Evolutionary conservation across 2,329 filamentous ascomycete species (phyloP).

Genomic region (Aspergillus sp.): DNA sequence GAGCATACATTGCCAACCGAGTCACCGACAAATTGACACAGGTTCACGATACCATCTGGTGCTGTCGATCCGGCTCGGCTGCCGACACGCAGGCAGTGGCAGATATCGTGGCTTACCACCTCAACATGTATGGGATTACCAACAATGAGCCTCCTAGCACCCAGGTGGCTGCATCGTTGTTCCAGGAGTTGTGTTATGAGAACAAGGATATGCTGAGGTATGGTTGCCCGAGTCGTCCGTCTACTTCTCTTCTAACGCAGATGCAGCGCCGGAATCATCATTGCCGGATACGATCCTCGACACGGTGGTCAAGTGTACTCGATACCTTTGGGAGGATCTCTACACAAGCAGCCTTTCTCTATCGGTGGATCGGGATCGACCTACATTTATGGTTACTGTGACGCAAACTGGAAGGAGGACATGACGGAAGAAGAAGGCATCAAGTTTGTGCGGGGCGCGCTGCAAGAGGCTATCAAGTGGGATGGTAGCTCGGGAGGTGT

Average conservation of each 20-base stretch:
- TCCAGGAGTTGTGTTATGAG: constrained; percentile 95
- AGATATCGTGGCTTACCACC: constrained; percentile 94
- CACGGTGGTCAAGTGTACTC: constrained; percentile 97
- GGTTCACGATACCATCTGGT: constrained; percentile 99
- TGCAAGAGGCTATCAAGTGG: constrained; percentile 97
- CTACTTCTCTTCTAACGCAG: background rate
- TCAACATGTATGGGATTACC: constrained; percentile 83
- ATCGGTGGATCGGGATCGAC: constrained; percentile 96
- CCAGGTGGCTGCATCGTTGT: constrained; percentile 88
- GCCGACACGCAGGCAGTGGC: constrained; percentile 97
- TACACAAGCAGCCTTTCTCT: constrained; percentile 94
- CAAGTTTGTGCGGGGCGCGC: constrained; percentile 81
- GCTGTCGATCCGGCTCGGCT: constrained; percentile 93
- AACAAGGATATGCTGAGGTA: constrained; percentile 93
- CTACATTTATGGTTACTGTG: constrained; percentile 99
- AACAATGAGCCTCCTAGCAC: constrained; percentile 89
- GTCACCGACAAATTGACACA: constrained; percentile 98
- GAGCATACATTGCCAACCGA: constrained; percentile 96
- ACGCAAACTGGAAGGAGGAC: constrained; percentile 87
- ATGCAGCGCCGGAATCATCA: constrained; percentile 84
- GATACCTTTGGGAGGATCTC: constrained; percentile 89
- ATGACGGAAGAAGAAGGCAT: constrained; percentile 93
- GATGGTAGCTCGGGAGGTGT: constrained; percentile 97
- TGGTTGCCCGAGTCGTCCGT: constrained; percentile 24
- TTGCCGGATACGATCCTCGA: constrained; percentile 93